A percentile compares a stretch with the other conserved stretches of the same genome.
Evolutionary conservation across 495 filamentous ascomycete species (phyloP).

Genomic region (Neurospora pannonica): DNA sequence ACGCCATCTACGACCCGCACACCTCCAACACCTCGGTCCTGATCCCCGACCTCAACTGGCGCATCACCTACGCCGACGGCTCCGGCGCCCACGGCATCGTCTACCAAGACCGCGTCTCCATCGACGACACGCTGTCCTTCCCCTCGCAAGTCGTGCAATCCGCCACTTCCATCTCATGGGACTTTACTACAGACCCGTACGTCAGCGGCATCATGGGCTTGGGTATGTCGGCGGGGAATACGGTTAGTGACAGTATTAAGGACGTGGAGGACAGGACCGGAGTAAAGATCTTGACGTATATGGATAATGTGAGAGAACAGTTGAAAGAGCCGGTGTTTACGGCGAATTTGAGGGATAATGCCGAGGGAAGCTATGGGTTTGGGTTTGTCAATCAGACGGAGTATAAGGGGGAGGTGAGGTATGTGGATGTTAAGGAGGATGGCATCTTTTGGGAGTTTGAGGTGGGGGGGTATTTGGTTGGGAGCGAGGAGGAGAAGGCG

Average conservation of each 20-base stretch:
- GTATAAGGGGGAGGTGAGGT: slow-evolving; percentile 44
- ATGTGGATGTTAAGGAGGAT: background rate
- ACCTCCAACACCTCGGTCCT: slow-evolving; percentile 34
- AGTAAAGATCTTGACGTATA: slow-evolving; percentile 50
- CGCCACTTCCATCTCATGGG: slow-evolving; percentile 46
- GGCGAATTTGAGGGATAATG: slow-evolving; percentile 44
- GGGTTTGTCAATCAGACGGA: slow-evolving; percentile 52
- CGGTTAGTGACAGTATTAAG: slow-evolving; percentile 23
- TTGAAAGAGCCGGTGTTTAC: slow-evolving; percentile 55
- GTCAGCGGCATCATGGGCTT: slow-evolving; percentile 65
- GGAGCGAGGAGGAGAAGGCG: background rate
- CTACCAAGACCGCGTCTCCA: slow-evolving; percentile 55
- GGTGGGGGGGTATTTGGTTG: background rate
- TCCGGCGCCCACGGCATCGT: slow-evolving; percentile 52
- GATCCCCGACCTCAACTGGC: slow-evolving; percentile 47
- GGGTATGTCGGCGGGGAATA: slow-evolving; percentile 60
- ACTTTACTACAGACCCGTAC: slow-evolving; percentile 47
- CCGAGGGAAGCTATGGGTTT: slow-evolving; percentile 58
- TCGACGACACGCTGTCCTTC: slow-evolving; percentile 49
- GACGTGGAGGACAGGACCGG: slow-evolving; percentile 22
- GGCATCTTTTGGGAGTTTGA: slow-evolving; percentile 27
- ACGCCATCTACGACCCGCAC: slow-evolving; percentile 48
- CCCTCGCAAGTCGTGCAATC: slow-evolving; percentile 56
- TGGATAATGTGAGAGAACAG: slow-evolving; percentile 49
- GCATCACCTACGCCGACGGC: slow-evolving; percentile 62